A percentile compares a stretch with the other conserved stretches of the same genome.
These are phyloP conservation scores for Psilocybe sp. DNA, from an alignment of 768 basidiomycete genomes.

Conservation along the genomic window DNA sequence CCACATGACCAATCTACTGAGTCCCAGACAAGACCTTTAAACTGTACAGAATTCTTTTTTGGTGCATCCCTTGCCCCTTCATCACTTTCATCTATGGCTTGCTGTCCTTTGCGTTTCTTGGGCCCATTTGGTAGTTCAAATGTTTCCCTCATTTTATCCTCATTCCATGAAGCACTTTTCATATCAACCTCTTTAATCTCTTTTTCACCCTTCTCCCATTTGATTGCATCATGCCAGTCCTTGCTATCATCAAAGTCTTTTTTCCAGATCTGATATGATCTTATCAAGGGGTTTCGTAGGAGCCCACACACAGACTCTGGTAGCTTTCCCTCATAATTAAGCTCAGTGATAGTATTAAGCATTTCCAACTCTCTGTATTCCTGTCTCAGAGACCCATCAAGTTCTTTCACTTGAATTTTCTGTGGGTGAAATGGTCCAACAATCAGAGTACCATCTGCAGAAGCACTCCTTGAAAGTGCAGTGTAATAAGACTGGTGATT, in stretches of 20 bases:
- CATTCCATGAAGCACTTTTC: not conserved
- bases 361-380: constrained; percentile 34
- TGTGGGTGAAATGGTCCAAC: constrained; percentile 20
- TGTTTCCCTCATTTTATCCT: not conserved
- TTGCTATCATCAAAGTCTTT: not conserved
- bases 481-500: constrained; percentile 26
- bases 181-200: not conserved
- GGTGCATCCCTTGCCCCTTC: not conserved
- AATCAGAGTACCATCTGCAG: constrained; percentile 27
- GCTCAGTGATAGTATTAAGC: constrained; percentile 29
- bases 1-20: constrained; percentile 11
- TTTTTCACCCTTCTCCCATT: not conserved
- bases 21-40: constrained; percentile 13
- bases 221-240: not conserved
- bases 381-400: constrained; percentile 28
- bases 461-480: constrained; percentile 24
- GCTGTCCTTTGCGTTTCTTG: not conserved
- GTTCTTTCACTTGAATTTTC: constrained; percentile 29
- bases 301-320: not conserved
- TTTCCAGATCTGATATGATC: not conserved
- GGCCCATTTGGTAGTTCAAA: not conserved
- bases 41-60: constrained; percentile 2
- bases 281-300: not conserved
- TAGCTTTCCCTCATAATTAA: constrained; percentile 20
- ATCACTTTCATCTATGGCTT: not conserved